Conservation (phyloP, 2,329 filamentous ascomycete genomes). For the Penicillium verrucosum region DNA sequence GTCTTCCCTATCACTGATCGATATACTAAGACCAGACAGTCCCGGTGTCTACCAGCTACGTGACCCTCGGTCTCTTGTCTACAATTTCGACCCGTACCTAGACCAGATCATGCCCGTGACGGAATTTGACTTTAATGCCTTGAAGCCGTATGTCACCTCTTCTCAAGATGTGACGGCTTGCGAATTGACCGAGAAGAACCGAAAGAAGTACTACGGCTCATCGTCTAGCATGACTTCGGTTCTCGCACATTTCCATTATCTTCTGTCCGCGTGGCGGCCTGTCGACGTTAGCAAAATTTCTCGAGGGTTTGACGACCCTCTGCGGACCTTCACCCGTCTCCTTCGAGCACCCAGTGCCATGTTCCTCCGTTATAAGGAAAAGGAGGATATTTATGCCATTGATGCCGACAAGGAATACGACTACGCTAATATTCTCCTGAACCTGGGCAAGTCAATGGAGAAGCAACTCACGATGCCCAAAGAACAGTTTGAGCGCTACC, state of each 20-base stretch:
- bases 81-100: slow-evolving; percentile 95
- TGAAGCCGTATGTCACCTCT: slow-evolving; percentile 87
- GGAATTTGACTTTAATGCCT: slow-evolving; percentile 86
- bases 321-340: slow-evolving; percentile 67
- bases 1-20: background rate
- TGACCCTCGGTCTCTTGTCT: slow-evolving; percentile 81
- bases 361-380: slow-evolving; percentile 77
- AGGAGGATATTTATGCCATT: slow-evolving; percentile 85
- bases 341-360: slow-evolving; percentile 71
- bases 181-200: slow-evolving; percentile 61
- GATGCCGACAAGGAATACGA: slow-evolving; percentile 95
- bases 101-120: slow-evolving; percentile 86
- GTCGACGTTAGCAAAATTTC: slow-evolving; percentile 68
- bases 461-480: slow-evolving; percentile 83
- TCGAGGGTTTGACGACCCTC: slow-evolving; percentile 60
- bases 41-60: slow-evolving; percentile 88
- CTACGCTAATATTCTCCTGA: slow-evolving; percentile 77
- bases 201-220: slow-evolving; percentile 84
- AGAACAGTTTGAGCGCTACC: slow-evolving; percentile 81
- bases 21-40: slow-evolving; percentile 29
- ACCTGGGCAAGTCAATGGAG: slow-evolving; percentile 94
- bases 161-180: slow-evolving; percentile 74
- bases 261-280: slow-evolving; percentile 78
- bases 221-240: slow-evolving; percentile 94
- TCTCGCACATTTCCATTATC: slow-evolving; percentile 85